Evolutionary conservation across 345 rosid genomes (phyloP), one percentile per base, ranked within the genome.

Genomic region (Eutrema yunnanense): DNA sequence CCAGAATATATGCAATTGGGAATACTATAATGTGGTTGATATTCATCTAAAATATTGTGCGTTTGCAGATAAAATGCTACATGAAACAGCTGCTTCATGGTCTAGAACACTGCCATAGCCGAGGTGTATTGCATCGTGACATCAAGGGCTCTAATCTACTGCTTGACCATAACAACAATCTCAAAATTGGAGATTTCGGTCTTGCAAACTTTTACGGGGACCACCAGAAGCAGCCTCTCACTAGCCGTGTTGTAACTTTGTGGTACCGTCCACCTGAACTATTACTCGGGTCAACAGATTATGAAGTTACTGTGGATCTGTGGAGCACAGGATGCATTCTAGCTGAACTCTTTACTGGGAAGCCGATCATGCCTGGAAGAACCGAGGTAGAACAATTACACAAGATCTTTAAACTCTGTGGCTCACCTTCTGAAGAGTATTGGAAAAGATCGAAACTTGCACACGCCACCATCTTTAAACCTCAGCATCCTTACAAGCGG

Each of bases 201-300:
- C 73, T 87, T 64, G 87, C 92, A 16, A 85, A 84, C 0, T 80
- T 77, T 46, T 82, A 78, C 64, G 36, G 52, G 19, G 34, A 48
- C 14, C 63, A 54, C 34, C 86, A 77, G 63, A 80, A 80, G 75
- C 88, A 87, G 74, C 84, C 86, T 77, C 74, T 86, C 13, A 87
- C 92, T 47, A 87, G 90, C 66, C 90, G 92, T 22, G 92, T 87
- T 7, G 90, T 87, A 49, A 85, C 92, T 46, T 49, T 87, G 71
- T 87, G 92, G 92, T 87, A 86, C 16, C 83, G 90, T 54, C 87
- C 92, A 60, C 92, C 90, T 48, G 92, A 87, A 67, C 90, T 87
- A 32, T 53, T 87, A 65, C 86, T 87, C 14, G 92, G 90, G 8
- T 75, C 90, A 43, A 86, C 88, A 16, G 80, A 80, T 48, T 87